Conservation (phyloP, 805 yeast genomes). For the Alloascoidea hylecoeti region DNA sequence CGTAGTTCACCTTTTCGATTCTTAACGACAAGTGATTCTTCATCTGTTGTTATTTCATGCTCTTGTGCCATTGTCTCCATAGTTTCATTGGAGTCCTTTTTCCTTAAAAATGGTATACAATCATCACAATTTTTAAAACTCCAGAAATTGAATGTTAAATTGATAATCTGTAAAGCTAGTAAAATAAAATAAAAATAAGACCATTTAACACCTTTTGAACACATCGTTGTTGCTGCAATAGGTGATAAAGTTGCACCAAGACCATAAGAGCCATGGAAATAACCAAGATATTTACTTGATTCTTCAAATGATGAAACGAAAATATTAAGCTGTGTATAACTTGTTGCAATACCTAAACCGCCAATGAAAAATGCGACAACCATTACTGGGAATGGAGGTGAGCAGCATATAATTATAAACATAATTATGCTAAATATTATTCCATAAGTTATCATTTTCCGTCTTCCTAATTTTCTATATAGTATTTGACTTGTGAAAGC, state of each 20-base stretch:
- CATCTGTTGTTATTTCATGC: not conserved
- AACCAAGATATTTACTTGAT: slow-evolving; percentile 45
- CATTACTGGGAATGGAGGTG: slow-evolving; percentile 27
- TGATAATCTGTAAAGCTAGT: not conserved
- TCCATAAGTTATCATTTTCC: slow-evolving; percentile 27
- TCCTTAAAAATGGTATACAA: too few species aligned
- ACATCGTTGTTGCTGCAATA: slow-evolving; percentile 36
- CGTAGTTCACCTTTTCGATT: not conserved
- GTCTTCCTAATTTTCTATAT: slow-evolving; percentile 30
- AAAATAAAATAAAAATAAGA: not conserved
- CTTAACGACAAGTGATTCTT: not conserved
- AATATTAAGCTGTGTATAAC: slow-evolving; percentile 41
- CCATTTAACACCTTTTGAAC: not conserved
- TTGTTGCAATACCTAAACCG: slow-evolving; percentile 43
- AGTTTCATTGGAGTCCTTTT: not conserved
- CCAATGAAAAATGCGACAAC: slow-evolving; percentile 22
- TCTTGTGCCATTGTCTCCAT: not conserved
- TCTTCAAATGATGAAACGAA: slow-evolving; percentile 30
- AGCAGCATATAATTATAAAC: slow-evolving; percentile 23
- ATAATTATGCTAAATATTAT: slow-evolving; percentile 19
- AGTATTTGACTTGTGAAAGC: slow-evolving; percentile 31
- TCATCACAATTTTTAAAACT: not conserved
- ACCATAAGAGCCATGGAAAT: slow-evolving; percentile 59
- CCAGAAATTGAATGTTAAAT: not conserved
- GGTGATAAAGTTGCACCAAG: slow-evolving; percentile 62